These are phyloP conservation scores for Salix brachista DNA, from an alignment of 345 rosid genomes.

Conservation along the genomic window DNA sequence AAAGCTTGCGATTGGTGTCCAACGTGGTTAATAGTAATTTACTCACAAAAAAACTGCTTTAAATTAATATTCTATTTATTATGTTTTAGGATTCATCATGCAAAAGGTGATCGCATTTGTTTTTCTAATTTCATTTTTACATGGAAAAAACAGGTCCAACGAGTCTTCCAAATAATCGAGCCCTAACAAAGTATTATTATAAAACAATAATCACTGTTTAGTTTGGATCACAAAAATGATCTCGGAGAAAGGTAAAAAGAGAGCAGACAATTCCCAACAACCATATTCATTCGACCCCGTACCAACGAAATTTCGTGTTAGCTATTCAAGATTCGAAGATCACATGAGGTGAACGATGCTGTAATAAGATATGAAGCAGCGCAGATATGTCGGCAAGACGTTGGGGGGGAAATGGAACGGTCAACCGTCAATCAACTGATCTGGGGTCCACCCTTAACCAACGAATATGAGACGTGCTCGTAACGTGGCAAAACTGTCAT, in stretches of 20 bases:
- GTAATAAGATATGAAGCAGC: not conserved
- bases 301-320: not conserved
- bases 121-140: not conserved
- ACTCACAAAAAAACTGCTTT: not conserved
- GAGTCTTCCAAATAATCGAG: too few species aligned
- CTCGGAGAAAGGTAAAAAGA: too few species aligned
- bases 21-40: not conserved
- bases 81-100: not conserved
- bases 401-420: slow-evolving; percentile 32
- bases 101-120: not conserved
- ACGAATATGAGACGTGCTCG: slow-evolving; percentile 31
- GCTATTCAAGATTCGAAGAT: not conserved
- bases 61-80: too few species aligned
- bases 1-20: not conserved
- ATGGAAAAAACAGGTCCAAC: not conserved
- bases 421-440: slow-evolving; percentile 39
- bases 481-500: slow-evolving; percentile 38
- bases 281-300: not conserved
- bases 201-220: too few species aligned
- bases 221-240: too few species aligned
- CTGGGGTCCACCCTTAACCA: slow-evolving; percentile 13
- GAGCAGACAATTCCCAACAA: too few species aligned
- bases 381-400: slow-evolving; percentile 39
- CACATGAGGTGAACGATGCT: not conserved
- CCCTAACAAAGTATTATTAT: too few species aligned